Evolutionary conservation across 768 basidiomycete genomes (phyloP), one percentile per base, ranked within the genome.

Genomic region (Xerocomellus intermedius): DNA sequence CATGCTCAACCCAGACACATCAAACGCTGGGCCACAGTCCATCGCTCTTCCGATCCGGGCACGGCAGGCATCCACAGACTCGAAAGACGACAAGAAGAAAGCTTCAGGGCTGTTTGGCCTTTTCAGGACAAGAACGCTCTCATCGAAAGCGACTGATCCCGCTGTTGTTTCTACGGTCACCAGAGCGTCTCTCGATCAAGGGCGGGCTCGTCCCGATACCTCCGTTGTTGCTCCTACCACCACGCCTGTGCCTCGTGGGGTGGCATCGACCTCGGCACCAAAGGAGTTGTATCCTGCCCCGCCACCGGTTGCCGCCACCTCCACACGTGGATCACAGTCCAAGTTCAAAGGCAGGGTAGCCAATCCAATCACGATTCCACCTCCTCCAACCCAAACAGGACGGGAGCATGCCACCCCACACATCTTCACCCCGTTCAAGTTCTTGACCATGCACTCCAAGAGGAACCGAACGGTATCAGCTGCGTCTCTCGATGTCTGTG

Each of bases 401-500:
- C 57, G 74, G 19, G 75, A 73, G 41, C 72, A 75, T 54, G 64
- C 74, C 10, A 73, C 71, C 19, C 69, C 78, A 32, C 80, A 77
- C 50, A 75, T 82, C 21, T 84, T 85, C 61, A 79, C 79, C 17
- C 81, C 87, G 1, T 87, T 89, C 69, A 81, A 82, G 42, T 78
- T 88, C 62, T 59, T 89, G 59, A 74, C 73, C 22, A 67, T 69
- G 67, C 56, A 69, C 42, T 76, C 75, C 37, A 84, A 80, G 64
- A 77, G 82, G 62, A 77, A 85, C 66, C 82, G 85, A 32, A 84
- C 86, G 8, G 75, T 91, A 39, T 91, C 90, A 16, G 78, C 82
- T 36, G 84, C 84, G 33, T 92, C 90, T 39, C 75, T 88, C 32
- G 90, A 92, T 66, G 90, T 88, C 24, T 80, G 84, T 60, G 83